A percentile compares a stretch with the other conserved stretches of the same genome.
Conservation (phyloP, 1,284 basidiomycete species). For the Heterobasidion parviporum region DNA sequence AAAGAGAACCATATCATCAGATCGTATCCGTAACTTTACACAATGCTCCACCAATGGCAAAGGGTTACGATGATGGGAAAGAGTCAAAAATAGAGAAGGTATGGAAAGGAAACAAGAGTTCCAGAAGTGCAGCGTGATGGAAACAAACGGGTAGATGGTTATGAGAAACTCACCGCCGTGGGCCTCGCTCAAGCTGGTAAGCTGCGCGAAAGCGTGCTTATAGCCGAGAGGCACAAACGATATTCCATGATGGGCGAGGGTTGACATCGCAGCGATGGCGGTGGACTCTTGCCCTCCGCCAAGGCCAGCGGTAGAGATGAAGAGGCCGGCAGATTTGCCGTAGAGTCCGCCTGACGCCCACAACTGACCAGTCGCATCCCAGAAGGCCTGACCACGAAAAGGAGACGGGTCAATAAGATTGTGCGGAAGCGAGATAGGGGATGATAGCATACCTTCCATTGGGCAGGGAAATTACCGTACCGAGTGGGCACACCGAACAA, state of each 20-base stretch:
- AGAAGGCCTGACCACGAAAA: conserved; percentile 47
- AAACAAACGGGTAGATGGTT: background rate
- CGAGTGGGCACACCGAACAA: conserved; percentile 76
- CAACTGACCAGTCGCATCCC: conserved; percentile 73
- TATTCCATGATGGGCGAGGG: conserved; percentile 76
- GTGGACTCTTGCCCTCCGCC: conserved; percentile 77
- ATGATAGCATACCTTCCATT: conserved; percentile 49
- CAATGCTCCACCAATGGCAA: no score
- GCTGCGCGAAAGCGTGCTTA: conserved; percentile 43
- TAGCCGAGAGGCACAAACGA: conserved; percentile 79
- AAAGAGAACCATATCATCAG: background rate
- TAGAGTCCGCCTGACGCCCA: conserved; percentile 69
- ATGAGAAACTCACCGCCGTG: conserved; percentile 52
- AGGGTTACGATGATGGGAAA: background rate
- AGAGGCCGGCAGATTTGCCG: conserved; percentile 76
- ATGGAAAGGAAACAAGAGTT: no score
- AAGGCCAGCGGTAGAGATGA: conserved; percentile 57
- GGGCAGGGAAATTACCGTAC: conserved; percentile 62
- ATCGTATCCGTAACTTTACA: no score
- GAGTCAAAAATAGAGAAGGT: background rate
- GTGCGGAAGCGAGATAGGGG: background rate
- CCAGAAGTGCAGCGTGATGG: no score
- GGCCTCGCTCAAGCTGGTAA: conserved; percentile 53
- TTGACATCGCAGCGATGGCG: conserved; percentile 56
- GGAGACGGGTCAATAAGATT: background rate